phyloP scores from a whole-genome alignment of 2,329 filamentous ascomycete genomes.

The Rhinocladiella similis region DNA sequence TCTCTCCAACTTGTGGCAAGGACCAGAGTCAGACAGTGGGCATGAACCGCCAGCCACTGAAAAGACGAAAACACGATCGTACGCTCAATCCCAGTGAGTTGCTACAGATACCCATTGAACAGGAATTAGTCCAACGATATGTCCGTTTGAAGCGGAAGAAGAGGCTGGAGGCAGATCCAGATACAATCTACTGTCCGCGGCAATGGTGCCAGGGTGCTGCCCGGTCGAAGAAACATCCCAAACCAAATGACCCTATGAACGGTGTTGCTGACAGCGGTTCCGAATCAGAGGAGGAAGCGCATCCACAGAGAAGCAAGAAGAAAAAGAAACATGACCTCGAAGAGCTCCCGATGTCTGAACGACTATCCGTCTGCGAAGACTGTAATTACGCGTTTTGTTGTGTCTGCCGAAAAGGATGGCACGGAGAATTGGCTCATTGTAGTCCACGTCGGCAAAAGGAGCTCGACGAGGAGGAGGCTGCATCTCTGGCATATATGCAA shows the following conservation, averaged over 20 bases:
- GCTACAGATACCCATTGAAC: conserved; percentile 69
- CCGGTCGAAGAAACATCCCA: conserved; percentile 70
- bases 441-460: conserved; percentile 67
- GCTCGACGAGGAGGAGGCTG: conserved; percentile 80
- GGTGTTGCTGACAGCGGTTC: conserved; percentile 30
- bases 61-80: conserved; percentile 62
- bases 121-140: conserved; percentile 78
- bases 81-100: conserved; percentile 81
- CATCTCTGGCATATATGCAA: conserved; percentile 79
- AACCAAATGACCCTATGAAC: conserved; percentile 66
- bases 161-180: conserved; percentile 86
- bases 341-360: conserved; percentile 57
- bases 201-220: conserved; percentile 91
- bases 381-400: conserved; percentile 87
- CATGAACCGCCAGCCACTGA: conserved; percentile 34
- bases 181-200: conserved; percentile 88
- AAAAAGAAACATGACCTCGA: conserved; percentile 38
- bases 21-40: conserved; percentile 32
- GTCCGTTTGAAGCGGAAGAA: conserved; percentile 89
- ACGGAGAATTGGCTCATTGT: conserved; percentile 76
- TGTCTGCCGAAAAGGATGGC: conserved; percentile 79
- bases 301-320: conserved; percentile 42
- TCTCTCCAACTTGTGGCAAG: conserved; percentile 76
- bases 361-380: conserved; percentile 82
- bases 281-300: conserved; percentile 51